phyloP scores from a whole-genome alignment of 1,284 basidiomycete genomes.

The Mycocalia duriaeana region DNA sequence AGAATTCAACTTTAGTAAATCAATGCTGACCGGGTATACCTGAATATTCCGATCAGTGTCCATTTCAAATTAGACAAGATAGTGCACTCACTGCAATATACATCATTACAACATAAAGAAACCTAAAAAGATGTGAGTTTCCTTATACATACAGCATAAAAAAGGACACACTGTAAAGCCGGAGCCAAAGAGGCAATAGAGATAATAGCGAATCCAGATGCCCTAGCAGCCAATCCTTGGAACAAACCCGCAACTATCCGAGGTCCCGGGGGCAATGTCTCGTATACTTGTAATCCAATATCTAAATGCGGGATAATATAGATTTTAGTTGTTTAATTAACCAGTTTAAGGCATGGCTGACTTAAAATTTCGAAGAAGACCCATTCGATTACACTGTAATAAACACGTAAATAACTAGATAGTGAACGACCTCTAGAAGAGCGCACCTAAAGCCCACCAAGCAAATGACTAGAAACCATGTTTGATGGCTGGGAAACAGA shows the following conservation, averaged over 20 bases:
- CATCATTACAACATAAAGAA: conserved; percentile 77
- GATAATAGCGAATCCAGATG: conserved; percentile 75
- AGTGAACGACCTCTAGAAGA: neutral
- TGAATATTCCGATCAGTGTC: conserved; percentile 10
- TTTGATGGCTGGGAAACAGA: conserved; percentile 78
- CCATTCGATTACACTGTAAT: conserved; percentile 44
- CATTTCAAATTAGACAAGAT: neutral
- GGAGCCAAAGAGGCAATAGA: conserved; percentile 59
- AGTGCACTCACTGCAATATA: conserved; percentile 42
- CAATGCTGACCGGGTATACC: conserved; percentile 48
- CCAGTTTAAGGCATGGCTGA: too few relatives aligned
- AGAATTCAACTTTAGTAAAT: neutral
- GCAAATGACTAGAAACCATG: conserved; percentile 68
- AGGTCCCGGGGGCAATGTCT: conserved; percentile 48
- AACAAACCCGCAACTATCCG: conserved; percentile 52
- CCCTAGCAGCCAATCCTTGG: conserved; percentile 69
- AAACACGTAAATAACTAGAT: neutral
- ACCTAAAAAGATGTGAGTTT: conserved; percentile 34
- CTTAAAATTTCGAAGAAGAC: conserved; percentile 48
- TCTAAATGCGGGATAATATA: too few relatives aligned
- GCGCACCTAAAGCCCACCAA: conserved; percentile 42
- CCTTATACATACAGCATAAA: neutral
- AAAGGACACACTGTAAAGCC: conserved; percentile 49
- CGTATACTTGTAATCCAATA: conserved; percentile 33
- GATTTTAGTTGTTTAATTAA: too few relatives aligned